Evolutionary conservation across 495 filamentous ascomycete genomes (phyloP), one percentile per base, ranked within the genome.

Genomic region (Talaromyces adpressus): DNA sequence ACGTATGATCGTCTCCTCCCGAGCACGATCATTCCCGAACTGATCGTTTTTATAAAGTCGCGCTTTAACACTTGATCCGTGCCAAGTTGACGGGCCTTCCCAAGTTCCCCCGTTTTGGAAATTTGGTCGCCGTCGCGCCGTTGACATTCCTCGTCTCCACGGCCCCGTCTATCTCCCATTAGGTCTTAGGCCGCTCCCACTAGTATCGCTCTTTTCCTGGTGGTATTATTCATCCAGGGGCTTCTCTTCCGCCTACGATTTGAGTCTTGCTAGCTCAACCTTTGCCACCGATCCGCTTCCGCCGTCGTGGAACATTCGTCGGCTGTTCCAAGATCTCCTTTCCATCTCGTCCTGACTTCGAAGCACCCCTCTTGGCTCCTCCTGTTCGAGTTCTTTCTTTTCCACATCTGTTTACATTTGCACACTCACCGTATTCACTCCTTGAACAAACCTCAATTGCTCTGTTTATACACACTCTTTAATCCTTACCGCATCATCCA

Each of bases 101-200:
- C 54, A 57, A 57, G 53, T 32, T 59, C 59, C 27, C 14, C 30
- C 36, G 53, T 52, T 25, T 45, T 64, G 62, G 39, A 60, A 60
- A 63, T 57, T 68, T 71, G 70, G 71, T 61, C 63, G 68, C 62
- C 65, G 62, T 63, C 68, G 67, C 65, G 68, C 67, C 63, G 67
- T 69, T 73, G 56, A 71, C 58, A 70, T 68, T 69, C 67, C 69
- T 68, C 65, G 73, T 77, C 75, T 71, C 77, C 77, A 78, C 77
- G 75, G 67, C 71, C 71, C 73, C 72, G 68, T 68, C 59, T 36
- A 68, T 66, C 67, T 63, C 65, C 68, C 69, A 69, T 52, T 52
- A 62, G 22, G 60, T 63, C 76, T 72, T 74, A 58, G 56, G n/a
- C 27, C 56, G 56, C 56, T 20, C 56, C n/a, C 56, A 36, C 56